Evolutionary conservation across 495 filamentous ascomycete species (phyloP).

Genomic region (Xylaria curta): DNA sequence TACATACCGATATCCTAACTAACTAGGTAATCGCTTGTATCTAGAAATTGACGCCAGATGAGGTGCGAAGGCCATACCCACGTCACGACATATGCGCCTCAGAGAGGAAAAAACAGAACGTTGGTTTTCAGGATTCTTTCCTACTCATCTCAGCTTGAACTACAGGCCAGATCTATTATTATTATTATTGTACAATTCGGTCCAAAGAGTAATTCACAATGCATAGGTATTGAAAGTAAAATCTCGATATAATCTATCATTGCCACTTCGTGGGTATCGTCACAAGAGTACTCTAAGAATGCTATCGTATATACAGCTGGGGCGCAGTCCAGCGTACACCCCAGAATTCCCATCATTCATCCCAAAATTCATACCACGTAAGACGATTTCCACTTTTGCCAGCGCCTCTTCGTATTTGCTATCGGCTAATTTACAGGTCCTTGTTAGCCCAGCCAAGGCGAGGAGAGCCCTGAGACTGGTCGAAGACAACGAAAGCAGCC

Average conservation of each 20-base stretch:
- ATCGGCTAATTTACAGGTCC: constrained; percentile 21
- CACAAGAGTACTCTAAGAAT: constrained; percentile 13
- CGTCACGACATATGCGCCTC: not conserved
- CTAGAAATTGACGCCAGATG: too few species aligned
- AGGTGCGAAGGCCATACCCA: not conserved
- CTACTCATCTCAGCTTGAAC: not conserved
- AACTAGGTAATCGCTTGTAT: too few species aligned
- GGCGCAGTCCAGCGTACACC: not conserved
- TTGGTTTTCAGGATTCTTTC: not conserved
- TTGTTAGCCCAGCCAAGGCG: constrained; percentile 28
- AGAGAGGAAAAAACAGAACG: not conserved
- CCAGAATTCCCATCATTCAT: not conserved
- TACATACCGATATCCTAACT: too few species aligned
- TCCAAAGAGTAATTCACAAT: not conserved
- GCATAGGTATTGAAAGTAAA: not conserved
- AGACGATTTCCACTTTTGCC: not conserved
- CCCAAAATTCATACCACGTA: not conserved
- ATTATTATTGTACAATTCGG: not conserved
- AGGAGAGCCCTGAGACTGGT: constrained; percentile 38
- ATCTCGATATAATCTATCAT: not conserved
- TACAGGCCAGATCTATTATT: not conserved
- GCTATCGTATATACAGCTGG: constrained; percentile 13
- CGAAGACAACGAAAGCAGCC: constrained; percentile 72
- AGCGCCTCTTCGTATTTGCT: not conserved
- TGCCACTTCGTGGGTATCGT: constrained; percentile 16